Evolutionary conservation across 306 rosid species (phyloP), one percentile per base, ranked within the genome.

Genomic region (Clitoria ternatea): DNA sequence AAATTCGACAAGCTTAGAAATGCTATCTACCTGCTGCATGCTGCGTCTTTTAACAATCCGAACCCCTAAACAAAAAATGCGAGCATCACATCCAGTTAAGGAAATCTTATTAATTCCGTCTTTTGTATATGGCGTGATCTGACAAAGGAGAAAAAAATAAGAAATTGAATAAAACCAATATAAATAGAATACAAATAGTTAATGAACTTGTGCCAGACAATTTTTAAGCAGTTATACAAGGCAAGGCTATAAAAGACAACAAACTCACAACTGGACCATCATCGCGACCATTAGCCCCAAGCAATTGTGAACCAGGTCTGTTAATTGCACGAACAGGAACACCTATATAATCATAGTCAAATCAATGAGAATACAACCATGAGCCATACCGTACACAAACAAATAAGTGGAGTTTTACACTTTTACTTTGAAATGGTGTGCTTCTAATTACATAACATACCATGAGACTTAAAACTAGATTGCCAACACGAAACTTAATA

Each of bases 201-300:
- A 39, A 60, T 42, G 35, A 66, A 62, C 23, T 40, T 7, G 4
- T 9, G 50, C 49, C n/a, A 19, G 13, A 54, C 54, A 55, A 73
- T 3, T 35, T 35, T 24, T 29, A 53, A 49, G 6, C 24, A 53
- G 33, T n/a, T 11, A 33, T 12, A 49, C 12, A 17, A 32, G 29
- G 27, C 23, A 70, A 10, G 45, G n/a, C 23, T 62, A 72, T 47
- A 53, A 23, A 72, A 37, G 62, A 9, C 30, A 55, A 69, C 12
- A 30, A 79, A 85, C 99, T 86, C 81, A 95, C 99, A 87, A 87
- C 82, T 65, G 96, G 90, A 66, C 99, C 99, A 74, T 91, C 99
- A 88, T 95, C 99, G 54, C 99, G 99, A 48, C 99, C 99, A 82
- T 89, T 91, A 64, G 93, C 89, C 66, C 99, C 99, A 45, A 95